Evolutionary conservation across 768 basidiomycete species (phyloP).

Genomic region (Suillus bovinus): DNA sequence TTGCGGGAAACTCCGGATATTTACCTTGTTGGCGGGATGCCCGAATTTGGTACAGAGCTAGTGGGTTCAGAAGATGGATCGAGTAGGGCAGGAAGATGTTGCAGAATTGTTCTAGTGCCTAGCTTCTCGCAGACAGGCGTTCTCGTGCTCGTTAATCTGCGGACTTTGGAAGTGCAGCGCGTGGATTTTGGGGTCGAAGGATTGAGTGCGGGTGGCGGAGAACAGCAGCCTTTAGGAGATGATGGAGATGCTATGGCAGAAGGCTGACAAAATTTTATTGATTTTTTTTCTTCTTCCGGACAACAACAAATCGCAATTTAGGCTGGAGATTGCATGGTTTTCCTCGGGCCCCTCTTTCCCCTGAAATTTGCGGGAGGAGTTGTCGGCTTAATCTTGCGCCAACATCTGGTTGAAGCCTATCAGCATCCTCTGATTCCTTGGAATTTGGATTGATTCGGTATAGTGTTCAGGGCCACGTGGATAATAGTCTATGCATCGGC

Average conservation of each 20-base stretch:
- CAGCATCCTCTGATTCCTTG: neutral
- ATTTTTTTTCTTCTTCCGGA: neutral
- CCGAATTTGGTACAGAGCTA: conserved; percentile 73
- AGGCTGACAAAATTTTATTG: conserved; percentile 17
- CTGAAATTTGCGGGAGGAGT: neutral
- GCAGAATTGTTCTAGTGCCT: conserved; percentile 81
- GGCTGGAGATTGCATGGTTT: conserved; percentile 1
- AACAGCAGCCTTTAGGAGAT: conserved; percentile 10
- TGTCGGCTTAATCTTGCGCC: neutral
- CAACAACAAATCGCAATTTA: conserved; percentile 1
- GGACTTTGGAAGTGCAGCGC: conserved; percentile 69
- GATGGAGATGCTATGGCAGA: conserved; percentile 24
- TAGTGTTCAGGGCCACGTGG: conserved; percentile 10
- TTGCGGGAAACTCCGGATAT: conserved; percentile 84
- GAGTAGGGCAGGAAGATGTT: conserved; percentile 37
- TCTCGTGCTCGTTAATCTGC: conserved; percentile 77
- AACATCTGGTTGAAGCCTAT: conserved; percentile 9
- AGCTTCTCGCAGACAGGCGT: conserved; percentile 76
- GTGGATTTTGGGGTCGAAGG: conserved; percentile 53
- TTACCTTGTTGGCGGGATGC: conserved; percentile 92
- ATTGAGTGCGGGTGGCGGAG: conserved; percentile 26
- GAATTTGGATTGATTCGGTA: conserved; percentile 1
- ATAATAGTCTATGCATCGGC: neutral
- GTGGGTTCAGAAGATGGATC: conserved; percentile 42
- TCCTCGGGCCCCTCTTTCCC: neutral